phyloP scores from a whole-genome alignment of 306 rosid genomes.

The Pueraria montana region DNA sequence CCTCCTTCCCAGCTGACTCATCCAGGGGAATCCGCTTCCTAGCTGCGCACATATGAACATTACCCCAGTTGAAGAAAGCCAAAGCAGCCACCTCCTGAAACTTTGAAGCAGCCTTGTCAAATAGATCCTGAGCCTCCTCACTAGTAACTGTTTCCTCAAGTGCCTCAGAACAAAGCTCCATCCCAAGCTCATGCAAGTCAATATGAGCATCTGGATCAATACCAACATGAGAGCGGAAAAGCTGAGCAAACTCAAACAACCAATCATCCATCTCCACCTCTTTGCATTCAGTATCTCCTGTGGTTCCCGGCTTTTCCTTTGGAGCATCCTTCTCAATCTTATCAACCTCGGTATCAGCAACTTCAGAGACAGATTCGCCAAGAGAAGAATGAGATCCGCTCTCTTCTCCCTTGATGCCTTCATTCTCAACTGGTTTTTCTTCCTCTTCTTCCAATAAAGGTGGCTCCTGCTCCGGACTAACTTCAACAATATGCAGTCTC shows the following conservation, averaged over 20 bases:
- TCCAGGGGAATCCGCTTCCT: constrained; percentile 94
- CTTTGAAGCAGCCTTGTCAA: constrained; percentile 94
- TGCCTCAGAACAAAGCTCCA: constrained; percentile 99
- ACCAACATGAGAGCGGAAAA: constrained; percentile 95
- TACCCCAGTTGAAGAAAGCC: constrained; percentile 98
- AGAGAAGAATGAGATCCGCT: constrained; percentile 75
- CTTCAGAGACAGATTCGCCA: constrained; percentile 70
- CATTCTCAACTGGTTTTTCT: constrained; percentile 74
- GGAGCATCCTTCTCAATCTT: constrained; percentile 68
- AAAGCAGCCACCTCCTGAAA: constrained; percentile 99
- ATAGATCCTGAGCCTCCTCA: constrained; percentile 93
- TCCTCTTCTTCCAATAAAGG: constrained; percentile 91
- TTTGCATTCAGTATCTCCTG: constrained; percentile 81
- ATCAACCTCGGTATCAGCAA: constrained; percentile 63
- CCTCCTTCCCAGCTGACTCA: constrained; percentile 83
- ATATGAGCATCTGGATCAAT: constrained; percentile 96
- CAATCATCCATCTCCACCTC: constrained; percentile 99
- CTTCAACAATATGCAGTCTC: constrained; percentile 93
- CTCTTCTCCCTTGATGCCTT: constrained; percentile 78
- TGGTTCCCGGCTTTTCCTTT: constrained; percentile 65
- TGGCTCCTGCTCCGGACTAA: constrained; percentile 95
- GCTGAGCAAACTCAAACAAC: constrained; percentile 98
- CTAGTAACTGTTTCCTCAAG: constrained; percentile 96
- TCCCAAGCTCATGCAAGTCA: constrained; percentile 97
- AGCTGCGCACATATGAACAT: constrained; percentile 97